Percentiles rank a stretch among this genome's conserved stretches.
Evolutionary conservation across 1,139 yeast species (phyloP).

Genomic region (Geotrichum bryndzae): DNA sequence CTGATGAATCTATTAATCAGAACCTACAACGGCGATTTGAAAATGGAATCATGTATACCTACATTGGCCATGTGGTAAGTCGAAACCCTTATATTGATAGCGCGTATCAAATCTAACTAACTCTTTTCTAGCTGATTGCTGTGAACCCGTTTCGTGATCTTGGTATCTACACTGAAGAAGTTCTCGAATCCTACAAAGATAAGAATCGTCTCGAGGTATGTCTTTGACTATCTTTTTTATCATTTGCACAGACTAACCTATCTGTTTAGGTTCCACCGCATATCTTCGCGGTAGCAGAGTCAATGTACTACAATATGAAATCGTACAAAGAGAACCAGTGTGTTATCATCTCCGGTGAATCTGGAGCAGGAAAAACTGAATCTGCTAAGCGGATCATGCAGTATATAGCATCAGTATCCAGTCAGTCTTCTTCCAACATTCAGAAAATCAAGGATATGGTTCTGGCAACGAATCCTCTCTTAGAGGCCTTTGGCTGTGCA

Average conservation of each 20-base stretch:
- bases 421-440: conserved; percentile 54
- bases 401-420: conserved; percentile 85
- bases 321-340: conserved; percentile 94
- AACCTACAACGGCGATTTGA: conserved; percentile 83
- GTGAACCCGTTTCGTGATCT: conserved; percentile 95
- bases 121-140: conserved; percentile 52
- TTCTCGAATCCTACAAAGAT: conserved; percentile 72
- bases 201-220: conserved; percentile 79
- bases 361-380: conserved; percentile 98
- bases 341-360: conserved; percentile 96
- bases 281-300: conserved; percentile 94
- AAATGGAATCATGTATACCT: conserved; percentile 73
- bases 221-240: neutral
- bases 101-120: neutral
- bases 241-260: neutral
- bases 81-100: neutral
- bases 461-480: conserved; percentile 89
- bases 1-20: conserved; percentile 89
- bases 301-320: conserved; percentile 93
- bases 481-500: conserved; percentile 99
- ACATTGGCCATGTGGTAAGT: conserved; percentile 37
- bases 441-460: conserved; percentile 94
- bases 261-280: conserved; percentile 70
- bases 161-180: conserved; percentile 84
- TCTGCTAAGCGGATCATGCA: conserved; percentile 99